phyloP scores from a whole-genome alignment of 1,284 basidiomycete species.

The Irpex lacteus region DNA sequence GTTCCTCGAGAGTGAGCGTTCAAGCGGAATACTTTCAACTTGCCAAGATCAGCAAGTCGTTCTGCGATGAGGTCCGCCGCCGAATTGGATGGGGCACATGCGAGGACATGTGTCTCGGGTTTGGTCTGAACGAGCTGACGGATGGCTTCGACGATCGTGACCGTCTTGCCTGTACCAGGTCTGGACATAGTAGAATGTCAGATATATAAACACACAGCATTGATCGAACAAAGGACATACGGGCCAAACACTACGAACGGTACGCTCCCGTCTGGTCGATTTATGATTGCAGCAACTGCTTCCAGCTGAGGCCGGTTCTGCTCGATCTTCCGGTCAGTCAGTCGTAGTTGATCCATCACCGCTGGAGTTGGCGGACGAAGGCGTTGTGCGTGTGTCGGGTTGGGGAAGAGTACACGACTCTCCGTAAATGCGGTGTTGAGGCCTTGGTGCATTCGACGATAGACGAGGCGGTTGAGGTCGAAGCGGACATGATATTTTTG shows the following conservation, averaged over 20 bases:
- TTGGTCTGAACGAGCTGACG: slow-evolving; percentile 43
- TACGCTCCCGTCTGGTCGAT: slow-evolving; percentile 40
- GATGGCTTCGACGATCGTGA: slow-evolving; percentile 66
- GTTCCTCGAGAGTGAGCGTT: no score
- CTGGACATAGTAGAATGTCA: slow-evolving; percentile 24
- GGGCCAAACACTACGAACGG: slow-evolving; percentile 66
- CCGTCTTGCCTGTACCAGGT: slow-evolving; percentile 65
- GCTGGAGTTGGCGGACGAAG: neutral
- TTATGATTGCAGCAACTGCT: slow-evolving; percentile 49
- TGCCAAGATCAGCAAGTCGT: slow-evolving; percentile 9
- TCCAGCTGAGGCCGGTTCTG: slow-evolving; percentile 47
- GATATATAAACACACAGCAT: neutral
- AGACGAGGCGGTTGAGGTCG: slow-evolving; percentile 9
- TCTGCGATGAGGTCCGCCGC: slow-evolving; percentile 57
- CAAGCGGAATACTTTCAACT: no score
- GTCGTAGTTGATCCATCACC: neutral
- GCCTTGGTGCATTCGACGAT: slow-evolving; percentile 15
- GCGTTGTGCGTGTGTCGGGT: neutral
- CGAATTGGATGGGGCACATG: slow-evolving; percentile 59
- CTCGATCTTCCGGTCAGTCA: slow-evolving; percentile 6
- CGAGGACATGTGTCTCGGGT: slow-evolving; percentile 35
- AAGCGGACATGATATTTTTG: slow-evolving; percentile 34
- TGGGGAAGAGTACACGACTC: slow-evolving; percentile 8
- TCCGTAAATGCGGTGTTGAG: slow-evolving; percentile 1
- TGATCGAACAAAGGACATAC: slow-evolving; percentile 34